Conservation (phyloP, 2,329 filamentous ascomycete genomes). For the Fusarium agapanthi region DNA sequence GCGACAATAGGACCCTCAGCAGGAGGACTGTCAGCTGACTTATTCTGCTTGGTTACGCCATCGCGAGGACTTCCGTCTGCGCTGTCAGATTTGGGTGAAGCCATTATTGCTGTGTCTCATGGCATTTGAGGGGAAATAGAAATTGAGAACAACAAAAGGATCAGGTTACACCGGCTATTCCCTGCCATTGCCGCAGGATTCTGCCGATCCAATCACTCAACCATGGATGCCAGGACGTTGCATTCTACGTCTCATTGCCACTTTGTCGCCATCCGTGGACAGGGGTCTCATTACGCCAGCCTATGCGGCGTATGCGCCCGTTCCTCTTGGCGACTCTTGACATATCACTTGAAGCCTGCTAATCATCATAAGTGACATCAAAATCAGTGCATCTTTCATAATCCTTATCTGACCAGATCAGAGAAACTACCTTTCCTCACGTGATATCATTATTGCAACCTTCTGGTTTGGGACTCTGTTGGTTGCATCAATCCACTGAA, state of each 20-base stretch:
- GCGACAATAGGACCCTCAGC: neutral
- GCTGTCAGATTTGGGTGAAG: neutral
- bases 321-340: too few relatives aligned
- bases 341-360: too few relatives aligned
- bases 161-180: neutral
- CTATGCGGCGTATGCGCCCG: neutral
- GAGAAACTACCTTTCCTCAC: neutral
- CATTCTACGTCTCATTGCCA: neutral
- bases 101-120: neutral
- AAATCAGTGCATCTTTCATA: fast-evolving
- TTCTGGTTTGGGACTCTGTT: neutral
- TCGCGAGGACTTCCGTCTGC: neutral
- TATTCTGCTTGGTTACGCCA: neutral
- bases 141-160: neutral
- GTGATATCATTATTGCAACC: neutral
- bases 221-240: neutral
- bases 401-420: neutral
- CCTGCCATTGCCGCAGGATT: neutral
- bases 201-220: neutral
- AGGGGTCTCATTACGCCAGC: neutral
- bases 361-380: neutral
- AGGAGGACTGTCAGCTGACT: neutral
- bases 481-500: neutral
- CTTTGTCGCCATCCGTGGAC: neutral
- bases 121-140: neutral